Base-by-base conservation (phyloP, 106 monocot species). In the Xerophyta viscosa region DNA sequence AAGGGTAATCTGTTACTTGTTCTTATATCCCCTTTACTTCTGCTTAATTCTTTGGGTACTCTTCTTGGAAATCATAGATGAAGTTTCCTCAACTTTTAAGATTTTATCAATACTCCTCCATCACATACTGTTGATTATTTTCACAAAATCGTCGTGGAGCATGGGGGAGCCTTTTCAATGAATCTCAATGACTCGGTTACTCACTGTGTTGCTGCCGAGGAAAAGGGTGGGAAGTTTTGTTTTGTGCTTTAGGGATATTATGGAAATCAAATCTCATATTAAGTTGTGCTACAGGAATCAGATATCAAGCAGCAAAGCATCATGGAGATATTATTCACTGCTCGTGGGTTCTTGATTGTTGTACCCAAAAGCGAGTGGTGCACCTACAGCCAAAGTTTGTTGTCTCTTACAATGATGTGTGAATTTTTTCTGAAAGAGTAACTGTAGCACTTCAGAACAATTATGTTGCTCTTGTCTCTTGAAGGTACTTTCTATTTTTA, bases 161-260 rank as follows among this genome's bases (percentile, higher is more conserved):
- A 98, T 80, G 98, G 90, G 20, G 98, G 98, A 58, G 70, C 50
- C 24, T 89, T 98, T 52, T 89, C 98, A 1, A 98, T 98, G 98
- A 98, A 98, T 79, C 69, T 98, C 18, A 98, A 90, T 72, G 74
- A 82, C 50, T 71, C 98, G 12, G 89, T 98, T 53, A 90, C 98
- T 30, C 98, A 98, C 64, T 79, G 89, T 45, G 77, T 98, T 50
- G 89, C 98, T 29, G 73, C 89, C 47, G 98, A 89, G 57, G 85
- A 71, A 73, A 98, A 80, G 77, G 98, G 98, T 98, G 37, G 9
- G 57, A 1, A 0, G 1, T 15, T 20, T 29, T 43, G 31, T 50
- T 18, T 46, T 68, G 20, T 27, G 29, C 20, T 33, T 4, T 14
- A 54, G 9, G 6, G 2, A 17, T 54, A 8, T 54, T 18, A 8